phyloP scores from a whole-genome alignment of 805 yeast genomes.

The Jamesozyma jinghongensis region DNA sequence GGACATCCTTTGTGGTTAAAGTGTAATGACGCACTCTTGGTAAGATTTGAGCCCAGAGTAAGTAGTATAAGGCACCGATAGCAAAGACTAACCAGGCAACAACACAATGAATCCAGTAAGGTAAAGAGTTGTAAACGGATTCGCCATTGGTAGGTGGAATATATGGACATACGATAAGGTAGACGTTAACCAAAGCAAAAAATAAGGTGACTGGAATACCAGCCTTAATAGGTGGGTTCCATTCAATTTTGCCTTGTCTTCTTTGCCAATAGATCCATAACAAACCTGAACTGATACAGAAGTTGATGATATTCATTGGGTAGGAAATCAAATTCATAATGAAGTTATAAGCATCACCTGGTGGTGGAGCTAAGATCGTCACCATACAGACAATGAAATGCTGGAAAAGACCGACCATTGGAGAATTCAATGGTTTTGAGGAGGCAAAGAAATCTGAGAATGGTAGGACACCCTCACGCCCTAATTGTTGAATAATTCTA shows the following conservation, averaged over 20 bases:
- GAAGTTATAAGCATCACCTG: slow-evolving; percentile 82
- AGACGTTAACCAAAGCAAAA: slow-evolving; percentile 56
- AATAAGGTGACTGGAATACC: slow-evolving; percentile 53
- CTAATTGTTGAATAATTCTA: slow-evolving; percentile 69
- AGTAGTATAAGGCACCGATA: slow-evolving; percentile 58
- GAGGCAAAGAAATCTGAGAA: slow-evolving; percentile 63
- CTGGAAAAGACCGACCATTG: slow-evolving; percentile 61
- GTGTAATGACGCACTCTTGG: slow-evolving; percentile 49
- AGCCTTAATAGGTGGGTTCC: slow-evolving; percentile 69
- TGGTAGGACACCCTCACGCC: slow-evolving; percentile 75
- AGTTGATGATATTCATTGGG: slow-evolving; percentile 69
- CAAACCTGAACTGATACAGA: slow-evolving; percentile 50
- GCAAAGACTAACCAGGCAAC: slow-evolving; percentile 72
- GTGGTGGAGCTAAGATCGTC: slow-evolving; percentile 71
- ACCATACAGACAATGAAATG: slow-evolving; percentile 71
- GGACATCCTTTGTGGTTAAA: slow-evolving; percentile 42
- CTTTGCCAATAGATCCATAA: slow-evolving; percentile 47
- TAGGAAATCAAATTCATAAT: slow-evolving; percentile 71
- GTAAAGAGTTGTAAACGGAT: slow-evolving; percentile 57
- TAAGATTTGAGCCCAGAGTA: slow-evolving; percentile 48
- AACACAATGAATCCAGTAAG: slow-evolving; percentile 73
- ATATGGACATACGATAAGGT: slow-evolving; percentile 68
- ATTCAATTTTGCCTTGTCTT: slow-evolving; percentile 40
- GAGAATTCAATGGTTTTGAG: slow-evolving; percentile 64
- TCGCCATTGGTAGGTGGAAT: slow-evolving; percentile 63